phyloP scores from a whole-genome alignment of 306 rosid genomes.

The Prunus fruticosa region DNA sequence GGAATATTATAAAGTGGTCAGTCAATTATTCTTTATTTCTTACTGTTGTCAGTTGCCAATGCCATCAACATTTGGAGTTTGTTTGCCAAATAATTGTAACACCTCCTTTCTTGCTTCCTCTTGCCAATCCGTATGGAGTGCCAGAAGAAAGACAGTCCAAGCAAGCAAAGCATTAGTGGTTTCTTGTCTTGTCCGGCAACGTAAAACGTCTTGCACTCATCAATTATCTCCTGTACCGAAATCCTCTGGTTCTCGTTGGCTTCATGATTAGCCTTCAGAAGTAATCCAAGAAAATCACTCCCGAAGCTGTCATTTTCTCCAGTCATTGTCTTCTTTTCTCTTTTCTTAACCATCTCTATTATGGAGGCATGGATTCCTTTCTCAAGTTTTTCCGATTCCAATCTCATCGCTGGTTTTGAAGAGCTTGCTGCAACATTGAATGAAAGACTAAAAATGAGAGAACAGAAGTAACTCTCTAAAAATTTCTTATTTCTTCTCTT shows the following conservation, averaged over 20 bases:
- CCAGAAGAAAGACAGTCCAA: conserved; percentile 32
- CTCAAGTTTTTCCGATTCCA: conserved; percentile 28
- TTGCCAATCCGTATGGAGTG: conserved; percentile 36
- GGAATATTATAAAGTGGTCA: too few species aligned
- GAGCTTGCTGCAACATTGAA: conserved; percentile 8
- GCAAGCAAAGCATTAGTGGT: conserved; percentile 26
- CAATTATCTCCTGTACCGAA: conserved; percentile 25
- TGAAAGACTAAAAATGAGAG: neutral
- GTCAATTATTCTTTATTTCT: too few species aligned
- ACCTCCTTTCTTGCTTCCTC: conserved; percentile 40
- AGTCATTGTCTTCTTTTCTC: conserved; percentile 12
- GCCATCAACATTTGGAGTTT: conserved; percentile 21
- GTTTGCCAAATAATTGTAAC: conserved; percentile 12
- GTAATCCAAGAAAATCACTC: conserved; percentile 29
- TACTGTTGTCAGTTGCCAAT: conserved; percentile 21
- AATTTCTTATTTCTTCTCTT: too few species aligned
- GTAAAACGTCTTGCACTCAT: conserved; percentile 27
- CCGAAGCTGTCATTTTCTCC: conserved; percentile 21
- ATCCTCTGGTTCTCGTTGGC: conserved; percentile 11
- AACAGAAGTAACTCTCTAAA: neutral
- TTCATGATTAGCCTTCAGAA: conserved; percentile 27
- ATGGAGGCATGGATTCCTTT: conserved; percentile 16
- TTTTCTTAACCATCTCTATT: conserved; percentile 10
- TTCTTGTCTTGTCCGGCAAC: conserved; percentile 34
- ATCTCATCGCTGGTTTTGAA: conserved; percentile 18